Evolutionary conservation across 805 yeast species (phyloP).

Genomic region (Lachancea meyersii): DNA sequence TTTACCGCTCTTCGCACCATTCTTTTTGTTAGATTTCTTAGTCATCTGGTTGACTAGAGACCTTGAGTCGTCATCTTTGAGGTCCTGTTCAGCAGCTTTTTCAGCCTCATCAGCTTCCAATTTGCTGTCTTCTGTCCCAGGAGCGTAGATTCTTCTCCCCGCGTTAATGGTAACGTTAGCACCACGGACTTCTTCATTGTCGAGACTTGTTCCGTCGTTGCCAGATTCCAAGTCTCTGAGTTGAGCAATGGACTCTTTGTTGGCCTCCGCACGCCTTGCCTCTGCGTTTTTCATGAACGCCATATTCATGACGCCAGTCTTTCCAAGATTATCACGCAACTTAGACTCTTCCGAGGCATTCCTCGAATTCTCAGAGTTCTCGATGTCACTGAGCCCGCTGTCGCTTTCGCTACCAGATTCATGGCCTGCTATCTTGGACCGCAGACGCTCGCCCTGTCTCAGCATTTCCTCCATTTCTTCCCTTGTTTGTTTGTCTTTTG

Average conservation of each 20-base stretch:
- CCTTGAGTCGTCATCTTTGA: conserved; percentile 45
- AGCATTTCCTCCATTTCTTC: conserved; percentile 93
- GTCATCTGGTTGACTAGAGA: conserved; percentile 39
- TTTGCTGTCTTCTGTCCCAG: conserved; percentile 35
- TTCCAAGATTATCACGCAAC: conserved; percentile 49
- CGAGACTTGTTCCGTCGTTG: conserved; percentile 33
- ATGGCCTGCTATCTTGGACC: conserved; percentile 63
- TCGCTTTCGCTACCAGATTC: conserved; percentile 46
- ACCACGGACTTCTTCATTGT: conserved; percentile 26
- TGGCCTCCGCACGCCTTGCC: conserved; percentile 54
- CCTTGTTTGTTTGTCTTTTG: conserved; percentile 77
- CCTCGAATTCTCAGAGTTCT: conserved; percentile 41
- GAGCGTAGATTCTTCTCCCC: conserved; percentile 80
- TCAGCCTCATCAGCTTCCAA: conserved; percentile 34
- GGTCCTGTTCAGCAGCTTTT: conserved; percentile 38
- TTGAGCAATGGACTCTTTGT: conserved; percentile 45
- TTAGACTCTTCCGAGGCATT: conserved; percentile 34
- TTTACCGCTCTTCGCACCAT: conserved; percentile 9
- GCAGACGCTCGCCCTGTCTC: conserved; percentile 73
- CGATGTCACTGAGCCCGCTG: conserved; percentile 43
- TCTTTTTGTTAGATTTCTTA: conserved; percentile 16
- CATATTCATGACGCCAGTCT: conserved; percentile 87
- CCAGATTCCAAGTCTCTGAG: conserved; percentile 46
- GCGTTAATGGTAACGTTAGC: conserved; percentile 51
- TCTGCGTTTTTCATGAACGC: conserved; percentile 93